Conservation (phyloP, 345 rosid species). For the Bruguiera gymnorhiza region DNA sequence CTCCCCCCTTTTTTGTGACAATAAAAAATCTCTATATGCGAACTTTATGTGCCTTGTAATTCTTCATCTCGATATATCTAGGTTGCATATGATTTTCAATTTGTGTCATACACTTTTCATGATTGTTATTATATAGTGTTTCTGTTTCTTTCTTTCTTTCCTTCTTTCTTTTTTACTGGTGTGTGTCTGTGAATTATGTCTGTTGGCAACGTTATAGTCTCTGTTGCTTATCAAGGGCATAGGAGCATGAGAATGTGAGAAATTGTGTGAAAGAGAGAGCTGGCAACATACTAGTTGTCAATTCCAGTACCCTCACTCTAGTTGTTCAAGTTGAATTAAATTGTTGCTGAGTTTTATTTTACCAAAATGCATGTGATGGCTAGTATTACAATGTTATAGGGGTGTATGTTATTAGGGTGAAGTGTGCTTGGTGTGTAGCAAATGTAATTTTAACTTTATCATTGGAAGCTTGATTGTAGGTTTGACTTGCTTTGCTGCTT, state of each 20-base stretch:
- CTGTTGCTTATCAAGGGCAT: not conserved
- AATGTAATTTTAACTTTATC: not conserved
- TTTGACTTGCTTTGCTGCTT: conserved; percentile 2
- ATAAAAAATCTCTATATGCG: not conserved
- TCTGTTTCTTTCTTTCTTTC: too few relatives aligned
- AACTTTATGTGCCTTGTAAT: not conserved
- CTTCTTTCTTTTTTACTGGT: too few relatives aligned
- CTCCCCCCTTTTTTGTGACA: not conserved
- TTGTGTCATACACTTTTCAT: not conserved
- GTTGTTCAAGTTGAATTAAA: too few relatives aligned
- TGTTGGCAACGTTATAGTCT: not conserved
- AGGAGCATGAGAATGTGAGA: too few relatives aligned
- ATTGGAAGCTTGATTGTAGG: not conserved
- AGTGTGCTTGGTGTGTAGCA: too few relatives aligned
- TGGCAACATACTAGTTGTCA: too few relatives aligned
- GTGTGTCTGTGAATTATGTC: not conserved
- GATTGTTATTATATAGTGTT: not conserved
- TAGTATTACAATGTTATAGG: too few relatives aligned
- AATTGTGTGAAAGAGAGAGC: too few relatives aligned
- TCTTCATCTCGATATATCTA: not conserved
- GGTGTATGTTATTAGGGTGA: too few relatives aligned
- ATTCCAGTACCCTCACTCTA: too few relatives aligned
- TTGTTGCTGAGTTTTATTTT: too few relatives aligned
- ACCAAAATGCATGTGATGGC: too few relatives aligned
- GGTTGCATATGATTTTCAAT: not conserved